These are phyloP conservation scores for Stylosanthes scabra DNA, from an alignment of 331 rosid genomes.

Conservation along the genomic window DNA sequence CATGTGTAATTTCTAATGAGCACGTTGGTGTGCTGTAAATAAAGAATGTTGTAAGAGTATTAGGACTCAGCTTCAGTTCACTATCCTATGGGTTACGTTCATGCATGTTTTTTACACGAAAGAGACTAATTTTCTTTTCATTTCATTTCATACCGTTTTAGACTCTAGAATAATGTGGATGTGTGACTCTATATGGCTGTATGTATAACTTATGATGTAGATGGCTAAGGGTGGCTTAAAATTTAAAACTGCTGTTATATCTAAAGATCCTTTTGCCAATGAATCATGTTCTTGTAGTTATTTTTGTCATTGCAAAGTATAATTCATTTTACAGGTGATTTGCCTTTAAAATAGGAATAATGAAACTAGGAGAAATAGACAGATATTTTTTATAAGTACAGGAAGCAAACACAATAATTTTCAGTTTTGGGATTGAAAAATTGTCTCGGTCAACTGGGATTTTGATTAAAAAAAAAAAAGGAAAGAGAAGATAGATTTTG, in stretches of 20 bases:
- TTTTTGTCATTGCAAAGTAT: no score
- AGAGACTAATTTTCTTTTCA: not conserved
- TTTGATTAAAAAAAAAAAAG: no score
- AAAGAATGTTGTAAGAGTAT: slow-evolving; percentile 23
- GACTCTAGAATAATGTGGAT: not conserved
- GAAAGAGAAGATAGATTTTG: no score
- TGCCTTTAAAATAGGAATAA: no score
- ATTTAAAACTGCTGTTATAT: not conserved
- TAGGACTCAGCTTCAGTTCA: slow-evolving; percentile 20
- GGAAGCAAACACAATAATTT: no score
- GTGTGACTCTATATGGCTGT: not conserved
- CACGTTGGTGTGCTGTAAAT: slow-evolving; percentile 46
- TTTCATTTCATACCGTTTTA: not conserved
- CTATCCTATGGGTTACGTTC: slow-evolving; percentile 2
- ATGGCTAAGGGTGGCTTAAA: not conserved
- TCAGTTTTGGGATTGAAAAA: no score
- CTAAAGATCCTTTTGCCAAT: not conserved
- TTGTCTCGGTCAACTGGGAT: no score
- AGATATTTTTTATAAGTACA: no score
- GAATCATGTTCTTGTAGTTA: no score
- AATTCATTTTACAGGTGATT: no score
- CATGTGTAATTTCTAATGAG: slow-evolving; percentile 20
- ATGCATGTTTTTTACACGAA: not conserved
- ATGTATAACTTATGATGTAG: not conserved
- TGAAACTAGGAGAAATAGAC: no score